Conservation (phyloP, 2,329 filamentous ascomycete species). For the Ceratocystis cacaofunesta region DNA sequence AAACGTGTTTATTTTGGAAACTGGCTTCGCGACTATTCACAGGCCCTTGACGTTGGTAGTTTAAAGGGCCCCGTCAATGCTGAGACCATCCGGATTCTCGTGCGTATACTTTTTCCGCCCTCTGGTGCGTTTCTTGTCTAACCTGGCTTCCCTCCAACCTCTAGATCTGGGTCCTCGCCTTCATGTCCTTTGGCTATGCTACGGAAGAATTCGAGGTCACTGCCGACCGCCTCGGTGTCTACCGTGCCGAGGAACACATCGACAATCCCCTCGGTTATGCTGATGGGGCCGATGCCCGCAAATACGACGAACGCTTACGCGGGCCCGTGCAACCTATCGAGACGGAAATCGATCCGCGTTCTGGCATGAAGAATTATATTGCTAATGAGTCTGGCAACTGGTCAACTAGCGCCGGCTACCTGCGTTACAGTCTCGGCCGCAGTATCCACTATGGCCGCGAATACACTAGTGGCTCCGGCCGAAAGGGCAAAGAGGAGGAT, state of each 20-base stretch:
- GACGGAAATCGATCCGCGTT: conserved; percentile 56
- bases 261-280: conserved; percentile 73
- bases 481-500: conserved; percentile 55
- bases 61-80: conserved; percentile 59
- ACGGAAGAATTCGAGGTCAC: conserved; percentile 71
- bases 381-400: conserved; percentile 75
- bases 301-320: conserved; percentile 67
- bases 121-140: neutral
- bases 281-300: conserved; percentile 59
- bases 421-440: conserved; percentile 59
- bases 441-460: conserved; percentile 64
- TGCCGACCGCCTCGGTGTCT: conserved; percentile 58
- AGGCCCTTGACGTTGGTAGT: conserved; percentile 67
- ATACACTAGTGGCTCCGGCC: conserved; percentile 47
- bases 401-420: conserved; percentile 79
- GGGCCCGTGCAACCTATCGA: conserved; percentile 60
- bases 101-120: conserved; percentile 21
- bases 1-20: conserved; percentile 75
- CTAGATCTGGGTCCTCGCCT: conserved; percentile 45
- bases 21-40: conserved; percentile 75
- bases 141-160: neutral
- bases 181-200: conserved; percentile 54
- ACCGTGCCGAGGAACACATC: conserved; percentile 56
- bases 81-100: conserved; percentile 61
- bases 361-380: conserved; percentile 99